Conservation (phyloP, 2,329 filamentous ascomycete species). For the Claviceps sorghi region DNA sequence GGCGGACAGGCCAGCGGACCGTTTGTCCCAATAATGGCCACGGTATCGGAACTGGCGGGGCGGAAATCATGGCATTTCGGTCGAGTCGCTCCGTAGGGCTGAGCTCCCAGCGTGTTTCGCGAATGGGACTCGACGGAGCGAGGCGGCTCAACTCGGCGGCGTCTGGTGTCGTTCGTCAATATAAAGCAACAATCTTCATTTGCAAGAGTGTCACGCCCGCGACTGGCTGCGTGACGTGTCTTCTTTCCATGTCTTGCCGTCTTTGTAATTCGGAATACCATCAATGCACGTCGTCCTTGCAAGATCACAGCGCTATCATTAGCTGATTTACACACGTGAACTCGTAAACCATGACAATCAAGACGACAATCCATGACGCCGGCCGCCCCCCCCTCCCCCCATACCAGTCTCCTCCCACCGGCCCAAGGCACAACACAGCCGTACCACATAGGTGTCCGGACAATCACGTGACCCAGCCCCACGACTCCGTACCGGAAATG, state of each 20-base stretch:
- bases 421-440: too few relatives aligned
- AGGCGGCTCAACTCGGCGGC: slow-evolving; percentile 24
- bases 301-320: too few relatives aligned
- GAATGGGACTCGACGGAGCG: slow-evolving; percentile 22
- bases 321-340: too few relatives aligned
- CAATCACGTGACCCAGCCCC: too few relatives aligned
- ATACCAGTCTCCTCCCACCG: too few relatives aligned
- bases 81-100: slow-evolving; percentile 20
- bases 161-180: slow-evolving; percentile 29
- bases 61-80: slow-evolving; percentile 20
- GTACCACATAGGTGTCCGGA: too few relatives aligned
- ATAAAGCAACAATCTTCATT: slow-evolving; percentile 19
- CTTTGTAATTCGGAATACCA: neutral
- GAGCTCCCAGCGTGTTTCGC: slow-evolving; percentile 15
- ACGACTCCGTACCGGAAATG: too few relatives aligned
- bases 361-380: too few relatives aligned
- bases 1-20: neutral
- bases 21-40: neutral
- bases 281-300: too few relatives aligned
- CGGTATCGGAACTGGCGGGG: slow-evolving; percentile 13
- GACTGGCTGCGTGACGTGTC: neutral
- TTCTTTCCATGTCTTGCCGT: neutral
- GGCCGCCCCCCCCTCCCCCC: too few relatives aligned
- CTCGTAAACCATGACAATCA: too few relatives aligned
- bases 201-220: slow-evolving; percentile 6